Evolutionary conservation across 495 filamentous ascomycete species (phyloP).

Genomic region (Pseudevernia furfuracea): DNA sequence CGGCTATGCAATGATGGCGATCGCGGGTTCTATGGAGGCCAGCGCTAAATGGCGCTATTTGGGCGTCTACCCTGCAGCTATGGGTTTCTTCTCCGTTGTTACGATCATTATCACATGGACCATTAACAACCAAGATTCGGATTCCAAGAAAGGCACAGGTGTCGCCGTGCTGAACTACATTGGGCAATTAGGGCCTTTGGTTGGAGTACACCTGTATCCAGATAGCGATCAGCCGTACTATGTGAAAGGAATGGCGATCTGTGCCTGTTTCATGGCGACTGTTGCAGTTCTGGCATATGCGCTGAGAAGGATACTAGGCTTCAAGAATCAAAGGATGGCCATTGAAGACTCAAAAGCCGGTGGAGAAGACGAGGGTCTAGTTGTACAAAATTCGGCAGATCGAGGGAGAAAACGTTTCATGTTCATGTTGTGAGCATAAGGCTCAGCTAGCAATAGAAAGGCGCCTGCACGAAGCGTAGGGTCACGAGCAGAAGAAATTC

Average conservation of each 20-base stretch:
- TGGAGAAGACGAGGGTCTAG: slow-evolving; percentile 26
- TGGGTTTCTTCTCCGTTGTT: slow-evolving; percentile 55
- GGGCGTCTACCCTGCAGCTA: slow-evolving; percentile 49
- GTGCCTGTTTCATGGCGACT: slow-evolving; percentile 50
- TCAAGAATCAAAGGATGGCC: slow-evolving; percentile 34
- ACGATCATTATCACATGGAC: slow-evolving; percentile 60
- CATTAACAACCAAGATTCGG: slow-evolving; percentile 52
- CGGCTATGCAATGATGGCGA: slow-evolving; percentile 54
- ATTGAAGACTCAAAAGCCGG: slow-evolving; percentile 1
- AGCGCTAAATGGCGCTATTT: slow-evolving; percentile 40
- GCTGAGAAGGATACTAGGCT: slow-evolving; percentile 41
- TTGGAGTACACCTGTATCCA: slow-evolving; percentile 56
- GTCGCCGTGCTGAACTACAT: slow-evolving; percentile 52
- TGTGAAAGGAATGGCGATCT: slow-evolving; percentile 50
- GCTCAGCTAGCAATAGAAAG: neutral
- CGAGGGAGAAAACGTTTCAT: neutral
- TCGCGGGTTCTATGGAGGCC: slow-evolving; percentile 32
- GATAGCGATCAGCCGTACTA: slow-evolving; percentile 50
- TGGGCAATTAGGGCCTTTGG: slow-evolving; percentile 54
- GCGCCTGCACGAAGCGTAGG: neutral
- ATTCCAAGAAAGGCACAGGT: slow-evolving; percentile 47
- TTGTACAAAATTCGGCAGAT: neutral
- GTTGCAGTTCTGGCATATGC: slow-evolving; percentile 41
- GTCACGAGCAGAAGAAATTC: neutral
- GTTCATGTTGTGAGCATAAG: slow-evolving; percentile 6